Conservation (phyloP, 2,329 filamentous ascomycete genomes). For the Cercospora janseana region DNA sequence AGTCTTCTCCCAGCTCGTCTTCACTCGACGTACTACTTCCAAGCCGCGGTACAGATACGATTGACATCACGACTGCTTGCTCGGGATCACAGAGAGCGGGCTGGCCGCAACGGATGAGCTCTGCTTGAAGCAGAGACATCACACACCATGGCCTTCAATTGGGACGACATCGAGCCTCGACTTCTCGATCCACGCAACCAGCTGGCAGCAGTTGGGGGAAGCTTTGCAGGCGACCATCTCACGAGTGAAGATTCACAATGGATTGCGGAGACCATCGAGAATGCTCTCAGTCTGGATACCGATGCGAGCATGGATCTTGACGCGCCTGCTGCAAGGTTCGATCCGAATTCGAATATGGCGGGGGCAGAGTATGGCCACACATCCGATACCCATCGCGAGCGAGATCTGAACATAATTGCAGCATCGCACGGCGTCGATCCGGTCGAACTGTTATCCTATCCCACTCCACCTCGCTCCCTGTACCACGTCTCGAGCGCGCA, state of each 20-base stretch:
- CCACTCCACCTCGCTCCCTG: neutral
- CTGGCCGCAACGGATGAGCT: constrained; percentile 2
- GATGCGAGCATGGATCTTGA: neutral
- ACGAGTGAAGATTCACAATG: no score
- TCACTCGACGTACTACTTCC: no score
- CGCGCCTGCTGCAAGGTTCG: neutral
- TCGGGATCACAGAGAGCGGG: neutral
- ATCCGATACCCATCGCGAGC: no score
- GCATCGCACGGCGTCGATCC: no score
- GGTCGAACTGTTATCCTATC: no score
- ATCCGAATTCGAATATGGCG: neutral
- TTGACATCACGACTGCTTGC: no score
- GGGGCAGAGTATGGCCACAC: neutral
- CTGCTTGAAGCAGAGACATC: constrained; percentile 5
- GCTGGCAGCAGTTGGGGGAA: neutral
- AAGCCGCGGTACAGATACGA: no score
- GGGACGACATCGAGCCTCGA: constrained; percentile 3
- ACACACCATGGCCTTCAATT: neutral
- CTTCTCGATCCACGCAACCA: constrained; percentile 1
- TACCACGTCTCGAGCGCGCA: neutral
- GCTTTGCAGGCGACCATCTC: neutral
- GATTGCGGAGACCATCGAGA: neutral
- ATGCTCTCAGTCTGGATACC: neutral
- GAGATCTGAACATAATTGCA: no score
- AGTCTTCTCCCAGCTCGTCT: no score